Conservation (phyloP, 1,284 basidiomycete genomes). For the Phlebopus sp. region DNA sequence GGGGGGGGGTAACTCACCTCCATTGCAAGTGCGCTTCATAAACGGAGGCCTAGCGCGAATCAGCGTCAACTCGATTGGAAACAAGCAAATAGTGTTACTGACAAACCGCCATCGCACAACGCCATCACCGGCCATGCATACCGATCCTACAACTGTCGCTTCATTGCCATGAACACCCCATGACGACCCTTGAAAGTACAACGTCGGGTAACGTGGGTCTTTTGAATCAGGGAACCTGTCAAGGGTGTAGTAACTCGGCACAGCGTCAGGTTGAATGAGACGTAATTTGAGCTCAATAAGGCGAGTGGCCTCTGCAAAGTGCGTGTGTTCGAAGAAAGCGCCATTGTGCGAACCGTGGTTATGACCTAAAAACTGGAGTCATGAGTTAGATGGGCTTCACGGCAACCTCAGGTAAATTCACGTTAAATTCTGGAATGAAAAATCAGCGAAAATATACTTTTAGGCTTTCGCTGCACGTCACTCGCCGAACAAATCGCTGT, state of each 20-base stretch:
- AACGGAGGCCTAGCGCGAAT: slow-evolving; percentile 43
- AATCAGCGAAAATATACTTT: slow-evolving; percentile 6
- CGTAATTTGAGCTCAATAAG: slow-evolving; percentile 57
- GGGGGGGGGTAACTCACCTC: slow-evolving; percentile 41
- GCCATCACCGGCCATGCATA: slow-evolving; percentile 51
- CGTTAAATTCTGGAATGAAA: slow-evolving; percentile 54
- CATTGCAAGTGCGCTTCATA: slow-evolving; percentile 50
- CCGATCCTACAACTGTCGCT: slow-evolving; percentile 52
- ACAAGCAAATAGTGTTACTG: slow-evolving; percentile 27
- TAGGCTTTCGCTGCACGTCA: slow-evolving; percentile 8
- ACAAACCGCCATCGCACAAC: slow-evolving; percentile 65
- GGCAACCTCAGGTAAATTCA: slow-evolving; percentile 29
- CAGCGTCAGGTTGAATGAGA: slow-evolving; percentile 36
- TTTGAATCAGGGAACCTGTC: slow-evolving; percentile 22
- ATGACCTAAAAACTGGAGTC: slow-evolving; percentile 37
- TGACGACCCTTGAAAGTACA: slow-evolving; percentile 55
- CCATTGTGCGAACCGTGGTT: slow-evolving; percentile 39
- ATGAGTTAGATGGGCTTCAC: slow-evolving; percentile 9
- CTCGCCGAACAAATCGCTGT: slow-evolving; percentile 58
- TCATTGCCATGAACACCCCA: slow-evolving; percentile 44
- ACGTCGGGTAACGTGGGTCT: slow-evolving; percentile 40
- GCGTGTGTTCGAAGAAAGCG: slow-evolving; percentile 52
- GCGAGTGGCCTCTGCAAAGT: slow-evolving; percentile 61
- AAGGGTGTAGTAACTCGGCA: slow-evolving; percentile 28
- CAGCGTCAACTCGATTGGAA: slow-evolving; percentile 4